Evolutionary conservation across 23 red algal species (phyloP), one percentile per base, ranked within the genome.

Genomic region (Porphyridium purpureum): DNA sequence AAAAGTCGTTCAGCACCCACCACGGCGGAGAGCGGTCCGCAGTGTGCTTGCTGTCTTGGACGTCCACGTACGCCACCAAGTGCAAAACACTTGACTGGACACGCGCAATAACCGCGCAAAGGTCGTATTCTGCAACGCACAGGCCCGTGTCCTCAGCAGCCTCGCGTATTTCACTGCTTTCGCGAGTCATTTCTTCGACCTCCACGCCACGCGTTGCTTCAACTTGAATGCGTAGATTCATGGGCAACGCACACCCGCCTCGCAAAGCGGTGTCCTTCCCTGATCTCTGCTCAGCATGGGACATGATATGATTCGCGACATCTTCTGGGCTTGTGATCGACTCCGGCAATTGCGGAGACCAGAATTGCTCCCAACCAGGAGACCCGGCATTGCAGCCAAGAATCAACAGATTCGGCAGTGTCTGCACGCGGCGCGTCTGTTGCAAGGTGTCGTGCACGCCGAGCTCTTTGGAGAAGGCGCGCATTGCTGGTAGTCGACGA

Each of bases 1-100:
- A 70, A 67, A 94, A 94, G 33, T 94, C 87, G 55, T 94, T 94
- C 29, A 94, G 80, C 28, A 69, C 76, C 68, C 69, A 94, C 87
- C 87, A 94, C 14, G n/a, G n/a, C n/a, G n/a, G n/a, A n/a, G n/a
- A n/a, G n/a, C n/a, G n/a, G n/a, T n/a, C n/a, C n/a, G n/a, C n/a
- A n/a, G n/a, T n/a, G n/a, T n/a, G n/a, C n/a, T n/a, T n/a, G n/a
- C n/a, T n/a, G n/a, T n/a, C n/a, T n/a, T n/a, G 59, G 0, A 79
- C 73, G 27, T 56, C 68, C 27, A 67, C 63, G 34, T 73, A 69
- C n/a, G 59, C 57, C 19, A 83, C 78, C 19, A 74, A 53, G 30
- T 79, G 73, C 3, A 60, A 60, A 35, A 20, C 73, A 3, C 52
- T 29, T 47, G 54, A 58, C 1, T 55, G 54, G 0, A 71, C 72